These are phyloP conservation scores for Dactylorhiza incarnata DNA, from an alignment of 106 monocot genomes.

Conservation along the genomic window DNA sequence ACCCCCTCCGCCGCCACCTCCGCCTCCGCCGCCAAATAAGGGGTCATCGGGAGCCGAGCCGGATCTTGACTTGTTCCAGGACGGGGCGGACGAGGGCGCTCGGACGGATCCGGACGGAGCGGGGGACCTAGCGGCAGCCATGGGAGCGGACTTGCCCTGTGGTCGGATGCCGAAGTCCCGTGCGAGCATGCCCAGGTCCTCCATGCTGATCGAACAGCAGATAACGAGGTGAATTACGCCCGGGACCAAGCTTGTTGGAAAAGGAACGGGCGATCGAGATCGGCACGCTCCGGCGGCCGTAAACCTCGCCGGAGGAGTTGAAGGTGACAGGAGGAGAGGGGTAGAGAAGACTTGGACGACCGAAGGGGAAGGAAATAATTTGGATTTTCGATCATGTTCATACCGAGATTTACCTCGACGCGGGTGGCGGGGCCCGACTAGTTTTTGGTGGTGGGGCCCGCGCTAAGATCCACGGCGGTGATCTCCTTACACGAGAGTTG, in stretches of 20 bases:
- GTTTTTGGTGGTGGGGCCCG: background rate
- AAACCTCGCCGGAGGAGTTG: background rate
- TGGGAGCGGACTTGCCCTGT: conserved; percentile 53
- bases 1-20: conserved; percentile 11
- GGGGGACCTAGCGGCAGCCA: conserved; percentile 23
- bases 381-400: background rate
- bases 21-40: background rate
- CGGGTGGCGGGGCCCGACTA: background rate
- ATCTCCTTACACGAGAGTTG: background rate
- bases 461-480: background rate
- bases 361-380: background rate
- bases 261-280: background rate
- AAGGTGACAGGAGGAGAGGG: background rate
- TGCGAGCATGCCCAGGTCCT: conserved; percentile 45
- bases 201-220: conserved; percentile 21
- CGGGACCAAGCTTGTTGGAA: background rate
- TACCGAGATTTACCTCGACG: background rate
- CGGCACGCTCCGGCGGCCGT: background rate
- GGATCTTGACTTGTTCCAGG: conserved; percentile 9
- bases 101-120: conserved; percentile 13
- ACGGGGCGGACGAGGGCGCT: background rate
- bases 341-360: background rate
- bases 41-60: background rate
- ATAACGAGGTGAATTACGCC: background rate
- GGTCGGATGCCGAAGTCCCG: conserved; percentile 48